A percentile compares a stretch with the other conserved stretches of the same genome.
phyloP scores from a whole-genome alignment of 139 green algal species.

The Protoeuglena noctilucae region DNA sequence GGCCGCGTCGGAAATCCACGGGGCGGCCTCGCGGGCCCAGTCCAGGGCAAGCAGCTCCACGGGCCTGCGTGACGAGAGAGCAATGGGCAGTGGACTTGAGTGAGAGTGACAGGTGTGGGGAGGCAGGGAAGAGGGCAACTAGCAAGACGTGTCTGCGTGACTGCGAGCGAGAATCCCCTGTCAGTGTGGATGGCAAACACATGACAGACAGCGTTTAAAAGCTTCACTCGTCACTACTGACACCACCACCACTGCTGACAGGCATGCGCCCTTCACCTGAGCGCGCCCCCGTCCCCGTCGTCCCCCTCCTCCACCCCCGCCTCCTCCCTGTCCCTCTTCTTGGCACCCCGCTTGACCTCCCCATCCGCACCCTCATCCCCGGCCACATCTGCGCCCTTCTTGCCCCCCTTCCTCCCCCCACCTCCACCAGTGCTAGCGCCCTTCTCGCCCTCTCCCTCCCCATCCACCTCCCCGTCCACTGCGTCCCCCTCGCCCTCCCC shows the following conservation, averaged over 20 bases:
- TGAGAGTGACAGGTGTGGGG: not conserved
- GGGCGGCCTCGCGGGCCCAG: constrained; percentile 21
- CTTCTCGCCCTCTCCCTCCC: constrained; percentile 1
- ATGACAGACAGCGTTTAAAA: too few relatives aligned
- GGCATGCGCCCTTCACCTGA: too few relatives aligned
- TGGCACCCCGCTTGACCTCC: too few relatives aligned
- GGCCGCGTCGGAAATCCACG: constrained; percentile 7
- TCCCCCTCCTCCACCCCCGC: not conserved
- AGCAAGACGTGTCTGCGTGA: not conserved
- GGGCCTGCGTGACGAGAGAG: constrained; percentile 8
- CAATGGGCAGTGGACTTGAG: not conserved
- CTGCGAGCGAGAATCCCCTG: not conserved
- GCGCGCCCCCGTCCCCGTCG: not conserved
- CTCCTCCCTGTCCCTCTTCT: constrained; percentile 5
- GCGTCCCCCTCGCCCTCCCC: not conserved
- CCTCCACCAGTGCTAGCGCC: constrained; percentile 6
- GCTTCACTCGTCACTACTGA: too few relatives aligned
- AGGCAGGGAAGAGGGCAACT: too few relatives aligned
- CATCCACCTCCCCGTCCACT: not conserved
- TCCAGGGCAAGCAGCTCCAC: constrained; percentile 45
- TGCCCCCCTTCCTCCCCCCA: constrained; percentile 1
- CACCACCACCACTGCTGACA: too few relatives aligned
- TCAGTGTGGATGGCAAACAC: not conserved
- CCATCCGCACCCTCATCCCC: constrained; percentile 1
- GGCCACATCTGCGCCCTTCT: constrained; percentile 4